Percentiles rank a stretch among this genome's conserved stretches.
Conservation (phyloP, 768 basidiomycete species). For the Kwoniella heveanensis region DNA sequence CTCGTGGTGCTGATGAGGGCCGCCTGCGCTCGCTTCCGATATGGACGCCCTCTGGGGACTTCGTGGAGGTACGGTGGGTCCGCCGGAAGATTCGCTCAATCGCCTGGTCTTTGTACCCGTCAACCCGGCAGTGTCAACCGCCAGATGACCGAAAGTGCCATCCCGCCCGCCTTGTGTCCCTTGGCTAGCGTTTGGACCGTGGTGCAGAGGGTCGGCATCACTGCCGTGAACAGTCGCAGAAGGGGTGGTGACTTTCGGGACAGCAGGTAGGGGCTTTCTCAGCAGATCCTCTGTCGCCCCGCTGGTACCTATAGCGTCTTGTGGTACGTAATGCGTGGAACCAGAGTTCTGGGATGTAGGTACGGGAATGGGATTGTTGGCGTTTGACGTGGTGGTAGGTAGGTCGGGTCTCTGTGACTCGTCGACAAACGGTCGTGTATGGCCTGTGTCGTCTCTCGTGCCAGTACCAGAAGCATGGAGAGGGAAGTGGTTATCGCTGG, state of each 20-base stretch:
- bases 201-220: slow-evolving; percentile 15
- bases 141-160: background rate
- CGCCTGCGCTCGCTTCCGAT: background rate
- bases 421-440: slow-evolving; percentile 26
- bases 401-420: slow-evolving; percentile 30
- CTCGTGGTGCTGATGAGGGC: background rate
- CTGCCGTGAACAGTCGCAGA: background rate
- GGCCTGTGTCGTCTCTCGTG: slow-evolving; percentile 12
- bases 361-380: slow-evolving; percentile 31
- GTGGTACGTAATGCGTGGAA: slow-evolving; percentile 8
- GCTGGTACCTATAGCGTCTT: background rate
- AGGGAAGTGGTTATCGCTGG: background rate
- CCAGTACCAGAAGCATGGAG: background rate
- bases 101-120: background rate
- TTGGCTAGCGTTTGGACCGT: background rate
- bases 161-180: background rate
- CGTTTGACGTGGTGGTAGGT: slow-evolving; percentile 35
- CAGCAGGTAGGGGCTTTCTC: slow-evolving; percentile 22
- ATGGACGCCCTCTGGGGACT: slow-evolving; percentile 3
- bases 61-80: slow-evolving; percentile 4
- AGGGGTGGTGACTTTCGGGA: slow-evolving; percentile 9
- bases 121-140: background rate
- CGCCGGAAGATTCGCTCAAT: background rate
- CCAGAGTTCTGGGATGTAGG: background rate
- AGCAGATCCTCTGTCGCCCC: background rate